Base-by-base conservation (phyloP, 495 filamentous ascomycete genomes). In the Aspergillus wentii region DNA sequence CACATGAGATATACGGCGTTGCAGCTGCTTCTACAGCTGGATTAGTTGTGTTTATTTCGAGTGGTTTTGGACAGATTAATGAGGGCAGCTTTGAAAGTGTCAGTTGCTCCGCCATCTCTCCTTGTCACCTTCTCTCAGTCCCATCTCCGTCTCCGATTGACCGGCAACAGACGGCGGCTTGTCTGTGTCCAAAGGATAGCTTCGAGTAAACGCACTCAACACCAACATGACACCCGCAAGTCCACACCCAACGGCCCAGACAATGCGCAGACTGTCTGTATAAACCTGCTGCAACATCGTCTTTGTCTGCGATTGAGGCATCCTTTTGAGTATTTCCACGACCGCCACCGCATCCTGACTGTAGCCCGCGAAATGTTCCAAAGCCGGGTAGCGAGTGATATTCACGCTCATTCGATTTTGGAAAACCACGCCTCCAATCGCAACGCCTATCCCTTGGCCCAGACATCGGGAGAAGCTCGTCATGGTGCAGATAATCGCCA, bases 401-500 rank as follows among this genome's bases (percentile, higher is more conserved):
- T 75, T 73, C 1, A 34, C 28, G 15, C 59, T 58, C 61, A 84
- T 73, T 21, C 62, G 55, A 20, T 74, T 75, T 41, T 76, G 71
- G 48, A 79, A 78, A 8, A 70, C 62, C 4, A 68, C 68, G 17
- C 71, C 71, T 15, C 69, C 67, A 21, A 78, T 59, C 11, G 70
- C 76, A 11, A 82, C 75, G 14, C 79, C 79, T 14, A 82, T 41
- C 5, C 71, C 64, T 57, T 79, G 76, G 34, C 76, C 79, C 35
- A 79, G 57, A 4, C 67, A 64, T 2, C 79, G 71, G 46, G 75
- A 65, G 51, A 81, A 81, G 19, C 69, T 69, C 48, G 78, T 80
- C 64, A 79, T 71, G 42, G 69, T 69, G 3, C 73, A 67, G 0
- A 76, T 77, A 14, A 73, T 70, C 7, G 72, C 75, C 33, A 74